Percentiles rank a stretch among this genome's conserved stretches.
Evolutionary conservation across 108 stramenopile genomes (phyloP).

Genomic region (Fistulifera pelliculosa): DNA sequence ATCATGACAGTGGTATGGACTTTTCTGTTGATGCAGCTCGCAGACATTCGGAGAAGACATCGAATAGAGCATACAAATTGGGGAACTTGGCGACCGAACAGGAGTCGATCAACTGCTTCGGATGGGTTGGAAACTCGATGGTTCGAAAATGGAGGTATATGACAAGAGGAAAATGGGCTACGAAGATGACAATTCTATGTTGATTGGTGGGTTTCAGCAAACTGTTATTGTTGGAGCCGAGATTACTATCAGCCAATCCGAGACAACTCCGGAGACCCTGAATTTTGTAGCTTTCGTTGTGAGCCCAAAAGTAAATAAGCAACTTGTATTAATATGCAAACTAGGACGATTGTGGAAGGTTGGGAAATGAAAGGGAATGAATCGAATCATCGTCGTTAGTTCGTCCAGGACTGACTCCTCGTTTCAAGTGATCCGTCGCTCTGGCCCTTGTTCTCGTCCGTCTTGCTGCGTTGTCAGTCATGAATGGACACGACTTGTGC

Average conservation of each 20-base stretch:
- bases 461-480: too few species aligned
- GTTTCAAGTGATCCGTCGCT: too few species aligned
- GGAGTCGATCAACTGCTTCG: conserved; percentile 4
- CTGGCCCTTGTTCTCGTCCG: too few species aligned
- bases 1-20: neutral
- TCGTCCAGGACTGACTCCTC: too few species aligned
- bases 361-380: too few species aligned
- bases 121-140: conserved; percentile 1
- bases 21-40: neutral
- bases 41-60: neutral
- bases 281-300: too few species aligned
- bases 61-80: neutral
- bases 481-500: too few species aligned
- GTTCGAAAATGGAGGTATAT: conserved; percentile 8
- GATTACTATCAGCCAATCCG: conserved; percentile 4
- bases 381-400: too few species aligned
- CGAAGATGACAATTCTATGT: conserved; percentile 6
- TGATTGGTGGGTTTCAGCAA: conserved; percentile 3
- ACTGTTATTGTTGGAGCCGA: conserved; percentile 3
- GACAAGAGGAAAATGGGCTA: conserved; percentile 11
- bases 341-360: too few species aligned
- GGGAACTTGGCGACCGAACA: conserved; percentile 5
- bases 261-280: too few species aligned
- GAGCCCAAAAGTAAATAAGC: too few species aligned
- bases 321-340: too few species aligned